Base-by-base conservation (phyloP, 176 grass and related monocot species). In the Carex kokanica region DNA sequence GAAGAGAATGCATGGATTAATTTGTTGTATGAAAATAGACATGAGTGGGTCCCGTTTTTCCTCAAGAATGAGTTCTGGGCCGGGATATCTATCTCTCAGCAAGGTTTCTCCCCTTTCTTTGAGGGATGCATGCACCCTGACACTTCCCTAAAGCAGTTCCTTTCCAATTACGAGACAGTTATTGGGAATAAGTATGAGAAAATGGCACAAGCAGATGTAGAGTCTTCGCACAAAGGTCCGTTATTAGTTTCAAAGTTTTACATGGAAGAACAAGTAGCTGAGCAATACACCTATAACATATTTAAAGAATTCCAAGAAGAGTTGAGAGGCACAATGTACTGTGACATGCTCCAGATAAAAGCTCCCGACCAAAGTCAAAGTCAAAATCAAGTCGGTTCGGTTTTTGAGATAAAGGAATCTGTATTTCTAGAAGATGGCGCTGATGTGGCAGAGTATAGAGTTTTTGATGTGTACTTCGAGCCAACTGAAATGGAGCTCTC, bases 291-390 rank as follows among this genome's bases (percentile, higher is more conserved):
- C 73, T 87, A 92, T 62, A 94, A 91, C 81, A 94, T 94, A 84
- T 98, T 98, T 81, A 91, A 90, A 81, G 90, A 94, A 84, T 98
- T 98, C 78, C 95, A 98, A 84, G 95, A 94, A 69, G 95, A 98
- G 81, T 86, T 98, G 56, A 98, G 94, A 84, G 95, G 92, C 54
- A 94, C 95, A 80, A 94, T 98, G 90, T 98, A 98, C 86, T 98
- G 95, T 75, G 90, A 98, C 87, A 89, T 86, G 83, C 86, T 93
- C 84, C 87, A 91, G 59, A 85, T 85, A 69, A 92, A 88, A 86
- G 81, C 83, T 88, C 80, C 86, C 9, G 62, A 64, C 67, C 80
- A 65, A 82, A 51, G 36, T 82, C 86, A 89, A 64, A 82, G 18
- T 82, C 80, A 67, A 67, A 65, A 27, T 82, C 80, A 66, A 52